A percentile compares a stretch with the other conserved stretches of the same genome.
Evolutionary conservation across 192 early-diverging fungal species (phyloP).

Genomic region (Ambispora gerdemannii): DNA sequence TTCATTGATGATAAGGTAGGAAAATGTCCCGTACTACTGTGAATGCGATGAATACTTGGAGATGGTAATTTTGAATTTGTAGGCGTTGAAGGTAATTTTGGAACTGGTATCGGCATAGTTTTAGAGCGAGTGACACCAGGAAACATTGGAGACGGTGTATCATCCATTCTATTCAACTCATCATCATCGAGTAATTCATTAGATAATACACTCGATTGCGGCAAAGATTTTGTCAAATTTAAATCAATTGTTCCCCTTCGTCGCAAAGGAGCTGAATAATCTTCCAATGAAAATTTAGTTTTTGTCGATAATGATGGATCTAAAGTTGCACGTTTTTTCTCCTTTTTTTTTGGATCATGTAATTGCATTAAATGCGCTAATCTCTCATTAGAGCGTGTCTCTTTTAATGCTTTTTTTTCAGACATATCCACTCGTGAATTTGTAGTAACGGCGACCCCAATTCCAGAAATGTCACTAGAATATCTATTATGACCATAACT

Average conservation of each 20-base stretch:
- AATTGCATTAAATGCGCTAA: neutral
- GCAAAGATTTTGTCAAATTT: neutral
- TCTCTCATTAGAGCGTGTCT: constrained; percentile 22
- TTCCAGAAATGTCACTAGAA: constrained; percentile 15
- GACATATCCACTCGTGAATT: neutral
- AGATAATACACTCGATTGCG: neutral
- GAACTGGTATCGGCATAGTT: constrained; percentile 24
- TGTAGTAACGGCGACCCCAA: neutral
- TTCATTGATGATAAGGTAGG: constrained; percentile 6
- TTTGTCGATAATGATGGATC: constrained; percentile 1
- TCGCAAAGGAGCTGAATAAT: neutral
- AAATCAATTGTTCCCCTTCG: neutral
- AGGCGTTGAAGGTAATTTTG: neutral
- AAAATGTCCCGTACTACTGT: constrained; percentile 10
- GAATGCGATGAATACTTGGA: constrained; percentile 10
- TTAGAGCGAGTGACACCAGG: constrained; percentile 14
- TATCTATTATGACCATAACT: constrained; percentile 6
- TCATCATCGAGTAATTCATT: constrained; percentile 1
- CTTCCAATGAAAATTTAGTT: neutral
- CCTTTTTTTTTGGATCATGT: neutral
- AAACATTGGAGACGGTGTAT: constrained; percentile 15
- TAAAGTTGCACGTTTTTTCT: constrained; percentile 22
- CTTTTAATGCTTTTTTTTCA: constrained; percentile 17
- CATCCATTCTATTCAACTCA: neutral
- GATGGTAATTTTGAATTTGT: constrained; percentile 15